Evolutionary conservation across 495 filamentous ascomycete genomes (phyloP).

Genomic region (Lichina pygmaea): DNA sequence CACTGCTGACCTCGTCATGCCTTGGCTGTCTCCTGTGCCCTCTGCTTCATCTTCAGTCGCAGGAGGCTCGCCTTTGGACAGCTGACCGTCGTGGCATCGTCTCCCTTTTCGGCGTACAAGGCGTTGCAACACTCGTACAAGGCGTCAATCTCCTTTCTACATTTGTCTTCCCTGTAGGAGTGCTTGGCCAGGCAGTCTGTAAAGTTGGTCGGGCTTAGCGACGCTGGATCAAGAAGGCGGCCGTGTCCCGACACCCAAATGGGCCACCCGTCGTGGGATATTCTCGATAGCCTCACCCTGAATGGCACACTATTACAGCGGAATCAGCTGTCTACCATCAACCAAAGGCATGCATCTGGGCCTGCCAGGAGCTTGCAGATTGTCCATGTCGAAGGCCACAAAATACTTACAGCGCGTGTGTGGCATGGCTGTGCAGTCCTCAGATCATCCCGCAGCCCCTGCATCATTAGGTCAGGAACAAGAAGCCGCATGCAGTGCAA

Average conservation of each 20-base stretch:
- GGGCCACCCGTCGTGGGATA: not conserved
- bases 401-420: conserved; percentile 48
- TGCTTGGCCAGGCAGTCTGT: conserved; percentile 62
- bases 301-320: conserved; percentile 42
- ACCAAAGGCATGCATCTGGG: too few species aligned
- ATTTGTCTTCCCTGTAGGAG: conserved; percentile 71
- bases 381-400: not conserved
- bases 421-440: conserved; percentile 60
- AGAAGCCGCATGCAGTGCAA: too few species aligned
- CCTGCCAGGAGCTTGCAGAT: not conserved
- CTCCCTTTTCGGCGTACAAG: conserved; percentile 64
- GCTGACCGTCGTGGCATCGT: conserved; percentile 46
- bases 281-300: conserved; percentile 31
- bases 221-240: not conserved
- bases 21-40: conserved; percentile 17
- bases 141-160: conserved; percentile 55
- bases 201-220: not conserved
- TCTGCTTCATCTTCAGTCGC: conserved; percentile 68
- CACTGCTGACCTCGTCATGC: too few species aligned
- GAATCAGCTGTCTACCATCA: too few species aligned
- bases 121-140: conserved; percentile 83
- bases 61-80: conserved; percentile 67
- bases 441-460: conserved; percentile 36
- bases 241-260: not conserved
- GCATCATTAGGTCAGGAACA: not conserved